Evolutionary conservation across 192 early-diverging fungal species (phyloP).

Genomic region (Thoreauomyces humboldtii): DNA sequence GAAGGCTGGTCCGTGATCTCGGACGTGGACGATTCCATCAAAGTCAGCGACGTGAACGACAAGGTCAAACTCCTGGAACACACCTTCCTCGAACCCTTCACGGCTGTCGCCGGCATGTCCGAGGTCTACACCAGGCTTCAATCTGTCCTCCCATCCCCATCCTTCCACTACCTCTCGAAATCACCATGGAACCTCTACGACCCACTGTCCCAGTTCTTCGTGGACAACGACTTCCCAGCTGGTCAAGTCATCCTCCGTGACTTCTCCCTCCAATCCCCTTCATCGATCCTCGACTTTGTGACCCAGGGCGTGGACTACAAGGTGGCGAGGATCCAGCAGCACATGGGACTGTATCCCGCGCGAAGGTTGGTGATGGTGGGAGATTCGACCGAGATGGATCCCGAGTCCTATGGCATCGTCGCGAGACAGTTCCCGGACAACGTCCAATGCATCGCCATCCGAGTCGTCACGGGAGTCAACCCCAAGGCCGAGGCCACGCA

Average conservation of each 20-base stretch:
- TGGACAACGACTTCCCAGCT: constrained; percentile 5
- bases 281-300: constrained; percentile 18
- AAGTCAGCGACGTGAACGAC: constrained; percentile 21
- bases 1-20: constrained; percentile 16
- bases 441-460: constrained; percentile 25
- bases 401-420: constrained; percentile 21
- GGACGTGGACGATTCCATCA: constrained; percentile 33
- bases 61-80: constrained; percentile 13
- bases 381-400: constrained; percentile 27
- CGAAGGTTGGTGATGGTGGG: constrained; percentile 24
- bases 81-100: constrained; percentile 23
- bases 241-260: constrained; percentile 27
- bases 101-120: constrained; percentile 12
- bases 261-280: constrained; percentile 11
- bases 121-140: constrained; percentile 8
- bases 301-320: constrained; percentile 10
- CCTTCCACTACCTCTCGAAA: constrained; percentile 27
- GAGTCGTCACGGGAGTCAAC: constrained; percentile 19
- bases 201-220: neutral
- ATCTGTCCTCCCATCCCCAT: neutral
- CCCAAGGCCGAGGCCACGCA: neutral
- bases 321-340: neutral
- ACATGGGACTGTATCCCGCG: constrained; percentile 3
- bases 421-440: constrained; percentile 10
- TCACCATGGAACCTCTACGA: constrained; percentile 23